Conservation (phyloP, 176 grass and related monocot species). For the Eleusine indica region DNA sequence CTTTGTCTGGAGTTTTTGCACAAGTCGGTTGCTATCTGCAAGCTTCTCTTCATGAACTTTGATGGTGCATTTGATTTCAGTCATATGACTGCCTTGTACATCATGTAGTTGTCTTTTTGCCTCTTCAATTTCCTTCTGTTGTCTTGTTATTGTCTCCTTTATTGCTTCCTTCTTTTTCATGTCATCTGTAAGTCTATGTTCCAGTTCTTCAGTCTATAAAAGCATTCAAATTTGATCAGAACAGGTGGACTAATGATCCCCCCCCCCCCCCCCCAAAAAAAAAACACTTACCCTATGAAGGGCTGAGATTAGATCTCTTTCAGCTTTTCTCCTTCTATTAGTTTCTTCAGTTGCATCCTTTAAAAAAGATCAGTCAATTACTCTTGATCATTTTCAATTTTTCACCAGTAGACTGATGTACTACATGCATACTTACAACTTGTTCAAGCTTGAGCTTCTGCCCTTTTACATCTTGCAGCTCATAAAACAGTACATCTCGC, state of each 20-base stretch:
- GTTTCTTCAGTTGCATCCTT: conserved; percentile 55
- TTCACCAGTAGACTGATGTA: conserved; percentile 25
- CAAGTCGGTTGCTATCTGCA: conserved; percentile 30
- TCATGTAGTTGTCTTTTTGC: conserved; percentile 39
- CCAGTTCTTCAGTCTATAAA: conserved; percentile 48
- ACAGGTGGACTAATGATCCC: not conserved
- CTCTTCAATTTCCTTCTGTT: conserved; percentile 48
- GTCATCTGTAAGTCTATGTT: conserved; percentile 44
- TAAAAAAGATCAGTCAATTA: conserved; percentile 40
- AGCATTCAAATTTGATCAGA: not conserved
- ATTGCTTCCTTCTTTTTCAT: conserved; percentile 47
- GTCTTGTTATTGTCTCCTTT: conserved; percentile 42
- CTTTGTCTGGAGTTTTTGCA: conserved; percentile 52
- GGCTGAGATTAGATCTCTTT: conserved; percentile 53
- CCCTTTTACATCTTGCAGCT: conserved; percentile 44
- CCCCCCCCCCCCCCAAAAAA: not conserved
- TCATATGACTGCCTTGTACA: not conserved
- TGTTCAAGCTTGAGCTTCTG: conserved; percentile 45
- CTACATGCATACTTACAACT: conserved; percentile 29
- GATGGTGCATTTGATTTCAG: conserved; percentile 38
- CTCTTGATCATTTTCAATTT: conserved; percentile 18
- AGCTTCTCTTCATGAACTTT: conserved; percentile 55
- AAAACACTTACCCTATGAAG: conserved; percentile 53
- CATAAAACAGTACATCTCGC: conserved; percentile 40
- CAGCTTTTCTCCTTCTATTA: conserved; percentile 61